Percentiles rank a stretch among this genome's conserved stretches.
These are phyloP conservation scores for Cucurbita pepo DNA, from an alignment of 306 rosid genomes.

Conservation along the genomic window DNA sequence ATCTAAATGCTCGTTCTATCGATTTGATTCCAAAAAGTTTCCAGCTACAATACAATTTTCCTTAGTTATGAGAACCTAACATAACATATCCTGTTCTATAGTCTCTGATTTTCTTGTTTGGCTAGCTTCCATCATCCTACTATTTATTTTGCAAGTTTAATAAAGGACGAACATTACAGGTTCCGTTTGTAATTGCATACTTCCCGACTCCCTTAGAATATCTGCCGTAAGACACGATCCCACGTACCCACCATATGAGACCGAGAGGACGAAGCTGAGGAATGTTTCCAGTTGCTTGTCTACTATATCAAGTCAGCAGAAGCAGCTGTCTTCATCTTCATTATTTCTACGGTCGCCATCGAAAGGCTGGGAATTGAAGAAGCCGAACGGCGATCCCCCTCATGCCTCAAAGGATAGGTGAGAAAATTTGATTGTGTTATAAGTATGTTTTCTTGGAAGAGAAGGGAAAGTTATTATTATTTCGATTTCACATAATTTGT, in stretches of 20 bases:
- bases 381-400: slow-evolving; percentile 33
- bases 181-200: slow-evolving; percentile 75
- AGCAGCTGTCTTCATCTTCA: slow-evolving; percentile 73
- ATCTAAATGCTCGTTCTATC: background rate
- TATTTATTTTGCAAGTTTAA: background rate
- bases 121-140: background rate
- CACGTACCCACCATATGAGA: slow-evolving; percentile 30
- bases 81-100: background rate
- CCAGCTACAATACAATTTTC: background rate
- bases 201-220: slow-evolving; percentile 66
- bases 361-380: slow-evolving; percentile 73
- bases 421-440: slow-evolving; percentile 5
- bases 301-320: slow-evolving; percentile 83
- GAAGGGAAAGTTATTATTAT: background rate
- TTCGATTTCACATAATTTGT: slow-evolving; percentile 3
- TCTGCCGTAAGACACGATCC: slow-evolving; percentile 74
- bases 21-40: background rate
- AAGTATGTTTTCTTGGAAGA: background rate
- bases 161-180: slow-evolving; percentile 23
- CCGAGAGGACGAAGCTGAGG: slow-evolving; percentile 62
- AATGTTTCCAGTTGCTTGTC: slow-evolving; percentile 56
- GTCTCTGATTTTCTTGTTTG: background rate
- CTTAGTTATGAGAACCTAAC: background rate
- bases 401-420: slow-evolving; percentile 73
- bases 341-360: slow-evolving; percentile 81